Evolutionary conservation across 331 rosid species (phyloP).

Genomic region (Acacia concinna): DNA sequence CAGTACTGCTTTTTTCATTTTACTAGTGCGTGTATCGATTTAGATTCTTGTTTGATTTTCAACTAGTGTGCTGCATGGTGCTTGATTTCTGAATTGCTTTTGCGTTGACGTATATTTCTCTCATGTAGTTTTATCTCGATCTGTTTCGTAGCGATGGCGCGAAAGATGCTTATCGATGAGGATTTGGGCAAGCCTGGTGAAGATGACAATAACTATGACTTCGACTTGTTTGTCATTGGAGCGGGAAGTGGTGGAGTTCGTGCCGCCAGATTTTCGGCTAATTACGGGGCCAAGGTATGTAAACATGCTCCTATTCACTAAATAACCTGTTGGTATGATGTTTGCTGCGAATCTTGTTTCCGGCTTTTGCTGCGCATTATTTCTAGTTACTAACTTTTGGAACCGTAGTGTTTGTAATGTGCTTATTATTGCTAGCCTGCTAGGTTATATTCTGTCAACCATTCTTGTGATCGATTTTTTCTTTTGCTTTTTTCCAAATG

Average conservation of each 20-base stretch:
- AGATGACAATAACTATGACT: slow-evolving; percentile 56
- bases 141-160: slow-evolving; percentile 41
- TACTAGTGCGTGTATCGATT: background rate
- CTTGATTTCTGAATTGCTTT: slow-evolving; percentile 11
- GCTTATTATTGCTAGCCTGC: background rate
- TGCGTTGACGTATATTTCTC: background rate
- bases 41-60: background rate
- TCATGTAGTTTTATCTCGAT: slow-evolving; percentile 15
- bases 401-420: background rate
- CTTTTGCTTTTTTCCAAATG: background rate
- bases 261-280: slow-evolving; percentile 83
- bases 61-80: background rate
- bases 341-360: background rate
- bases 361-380: background rate
- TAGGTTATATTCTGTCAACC: background rate
- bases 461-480: background rate
- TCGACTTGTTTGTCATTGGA: slow-evolving; percentile 85
- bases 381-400: background rate
- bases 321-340: background rate
- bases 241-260: slow-evolving; percentile 99
- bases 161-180: slow-evolving; percentile 83
- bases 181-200: slow-evolving; percentile 48
- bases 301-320: background rate
- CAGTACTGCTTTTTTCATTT: background rate
- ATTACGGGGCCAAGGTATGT: slow-evolving; percentile 80